Evolutionary conservation across 2,329 filamentous ascomycete genomes (phyloP).

Genomic region (Paramyrothecium roridum): DNA sequence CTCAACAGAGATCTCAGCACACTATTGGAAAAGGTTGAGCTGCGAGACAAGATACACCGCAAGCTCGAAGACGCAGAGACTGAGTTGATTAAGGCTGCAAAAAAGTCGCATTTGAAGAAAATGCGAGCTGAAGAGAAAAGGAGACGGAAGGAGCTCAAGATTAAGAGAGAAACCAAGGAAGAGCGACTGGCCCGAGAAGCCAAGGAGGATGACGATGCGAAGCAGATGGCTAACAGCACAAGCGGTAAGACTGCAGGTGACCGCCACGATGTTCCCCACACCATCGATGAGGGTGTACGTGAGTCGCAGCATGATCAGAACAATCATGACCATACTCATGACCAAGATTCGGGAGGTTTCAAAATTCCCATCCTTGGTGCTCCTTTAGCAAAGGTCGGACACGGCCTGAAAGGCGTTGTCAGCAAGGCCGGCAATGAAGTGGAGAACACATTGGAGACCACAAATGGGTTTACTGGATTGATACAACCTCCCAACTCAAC

Average conservation of each 20-base stretch:
- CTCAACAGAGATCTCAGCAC: constrained; percentile 86
- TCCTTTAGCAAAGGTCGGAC: constrained; percentile 43
- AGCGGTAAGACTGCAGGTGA: constrained; percentile 51
- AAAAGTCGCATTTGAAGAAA: constrained; percentile 73
- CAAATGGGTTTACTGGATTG: constrained; percentile 47
- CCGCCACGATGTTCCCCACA: constrained; percentile 51
- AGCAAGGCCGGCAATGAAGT: constrained; percentile 45
- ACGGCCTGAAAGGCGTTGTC: constrained; percentile 44
- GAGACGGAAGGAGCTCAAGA: constrained; percentile 48
- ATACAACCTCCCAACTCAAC: background rate
- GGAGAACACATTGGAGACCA: constrained; percentile 50
- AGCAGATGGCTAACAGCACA: constrained; percentile 44
- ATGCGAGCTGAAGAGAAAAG: constrained; percentile 62
- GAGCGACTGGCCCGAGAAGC: constrained; percentile 45
- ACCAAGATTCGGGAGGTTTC: constrained; percentile 18
- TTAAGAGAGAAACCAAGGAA: constrained; percentile 47
- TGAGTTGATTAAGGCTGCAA: constrained; percentile 74
- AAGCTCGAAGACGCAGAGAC: constrained; percentile 81
- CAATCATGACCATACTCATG: constrained; percentile 18
- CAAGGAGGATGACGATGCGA: constrained; percentile 46
- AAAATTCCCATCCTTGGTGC: constrained; percentile 28
- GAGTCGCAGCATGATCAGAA: constrained; percentile 26
- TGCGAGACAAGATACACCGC: constrained; percentile 67
- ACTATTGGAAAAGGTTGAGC: constrained; percentile 78
- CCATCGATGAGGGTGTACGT: constrained; percentile 41